Evolutionary conservation across 306 rosid genomes (phyloP).

Genomic region (Rosa rugosa): DNA sequence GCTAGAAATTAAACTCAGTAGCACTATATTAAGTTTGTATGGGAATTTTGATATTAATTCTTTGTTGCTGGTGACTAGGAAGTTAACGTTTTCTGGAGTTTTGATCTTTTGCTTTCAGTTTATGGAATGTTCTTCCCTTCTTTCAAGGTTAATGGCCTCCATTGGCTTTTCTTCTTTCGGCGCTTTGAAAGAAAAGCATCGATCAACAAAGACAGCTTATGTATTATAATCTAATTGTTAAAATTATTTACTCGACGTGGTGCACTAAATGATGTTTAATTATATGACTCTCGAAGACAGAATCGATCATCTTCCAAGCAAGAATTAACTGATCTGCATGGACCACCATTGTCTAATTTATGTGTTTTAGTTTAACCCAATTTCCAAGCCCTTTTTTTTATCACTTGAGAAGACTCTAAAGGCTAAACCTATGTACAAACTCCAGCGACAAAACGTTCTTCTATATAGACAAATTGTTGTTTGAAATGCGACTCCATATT

Average conservation of each 20-base stretch:
- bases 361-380: not conserved
- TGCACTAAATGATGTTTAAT: not conserved
- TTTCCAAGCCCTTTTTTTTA: no score
- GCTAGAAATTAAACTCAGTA: constrained; percentile 1
- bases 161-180: constrained; percentile 60
- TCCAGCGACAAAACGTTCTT: not conserved
- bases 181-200: constrained; percentile 45
- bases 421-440: not conserved
- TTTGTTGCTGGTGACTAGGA: not conserved
- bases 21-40: not conserved
- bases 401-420: no score
- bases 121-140: constrained; percentile 42
- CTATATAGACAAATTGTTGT: not conserved
- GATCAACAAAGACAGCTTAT: constrained; percentile 4
- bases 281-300: constrained; percentile 6
- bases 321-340: not conserved
- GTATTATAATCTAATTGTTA: not conserved
- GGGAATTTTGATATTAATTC: not conserved
- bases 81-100: not conserved
- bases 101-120: not conserved
- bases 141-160: constrained; percentile 41
- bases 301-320: not conserved
- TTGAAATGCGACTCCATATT: not conserved
- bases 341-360: no score
- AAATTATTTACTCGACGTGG: not conserved